These are phyloP conservation scores for Capsicum baccatum DNA, from an alignment of 257 asterid species.

Conservation along the genomic window DNA sequence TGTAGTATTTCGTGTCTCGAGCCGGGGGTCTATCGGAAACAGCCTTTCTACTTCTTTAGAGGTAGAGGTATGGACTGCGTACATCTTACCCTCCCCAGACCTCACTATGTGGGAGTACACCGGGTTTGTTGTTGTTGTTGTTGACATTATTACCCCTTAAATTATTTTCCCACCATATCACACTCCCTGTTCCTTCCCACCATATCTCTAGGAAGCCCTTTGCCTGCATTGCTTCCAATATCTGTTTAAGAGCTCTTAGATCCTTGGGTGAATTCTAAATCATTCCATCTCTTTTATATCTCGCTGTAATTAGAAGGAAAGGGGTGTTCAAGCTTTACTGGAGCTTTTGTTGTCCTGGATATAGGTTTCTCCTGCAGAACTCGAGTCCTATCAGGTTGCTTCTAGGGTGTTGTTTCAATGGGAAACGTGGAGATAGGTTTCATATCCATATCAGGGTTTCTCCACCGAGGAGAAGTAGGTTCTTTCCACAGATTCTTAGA, in stretches of 20 bases:
- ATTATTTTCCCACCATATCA: no score
- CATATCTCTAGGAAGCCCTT: constrained; percentile 61
- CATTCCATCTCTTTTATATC: constrained; percentile 85
- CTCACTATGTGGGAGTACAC: no score
- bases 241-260: constrained; percentile 95
- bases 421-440: constrained; percentile 78
- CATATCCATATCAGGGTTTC: constrained; percentile 59
- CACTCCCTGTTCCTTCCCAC: no score
- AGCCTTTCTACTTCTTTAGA: no score
- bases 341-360: constrained; percentile 46
- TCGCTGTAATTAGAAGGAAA: constrained; percentile 87
- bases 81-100: no score
- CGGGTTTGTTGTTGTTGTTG: no score
- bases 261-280: constrained; percentile 87
- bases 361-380: constrained; percentile 47
- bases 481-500: constrained; percentile 66
- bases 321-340: constrained; percentile 44
- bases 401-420: constrained; percentile 95
- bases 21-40: no score
- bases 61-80: no score
- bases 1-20: no score
- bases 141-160: no score
- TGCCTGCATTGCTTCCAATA: constrained; percentile 88
- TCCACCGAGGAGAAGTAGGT: constrained; percentile 80
- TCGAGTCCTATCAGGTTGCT: constrained; percentile 59